Evolutionary conservation across 2,329 filamentous ascomycete genomes (phyloP), one percentile per base, ranked within the genome.

Genomic region (Scytalidium lignicola): DNA sequence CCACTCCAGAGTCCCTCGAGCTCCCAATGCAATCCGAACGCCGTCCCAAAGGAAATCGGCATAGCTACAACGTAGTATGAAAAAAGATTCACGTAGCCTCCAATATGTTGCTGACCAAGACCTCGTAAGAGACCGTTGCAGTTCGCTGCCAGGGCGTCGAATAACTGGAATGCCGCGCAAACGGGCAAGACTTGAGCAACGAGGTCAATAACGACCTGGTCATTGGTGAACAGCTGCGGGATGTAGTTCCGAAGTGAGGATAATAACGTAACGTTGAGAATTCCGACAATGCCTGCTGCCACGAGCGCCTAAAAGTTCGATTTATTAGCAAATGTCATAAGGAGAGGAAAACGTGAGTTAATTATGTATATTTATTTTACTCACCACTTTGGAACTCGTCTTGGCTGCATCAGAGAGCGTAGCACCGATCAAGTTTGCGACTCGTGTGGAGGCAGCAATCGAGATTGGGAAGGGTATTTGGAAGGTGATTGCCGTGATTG

Each of bases 391-490:
- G n/a, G 86, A 87, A 1, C 86, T 86, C 2, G 81, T 86, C 63
- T 85, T 89, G 15, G 91, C 91, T 0, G 91, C 87, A 42, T 85
- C 83, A 2, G 88, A 83, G 10, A 96, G 76, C 1, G 85, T 86
- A 0, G 92, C 91, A 8, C 92, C 93, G 53, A 97, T 95, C 28
- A 97, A 72, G 60, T 96, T 97, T 17, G 91, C 92, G 13, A 96
- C 82, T 1, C 92, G 84, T 0, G 92, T 97, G 12, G 86, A 92
- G 0, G 86, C 83, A 2, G 92, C 91, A 50, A 97, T 92, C 26
- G 86, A 88, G 52, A 96, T 80, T 0, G 92, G 88, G 70, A 97
- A 97, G 0, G 92, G 90, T 44, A 97, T 84, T 67, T 96, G 90
- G 72, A 90, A 97, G 0, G 88, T 89, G 20, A 95, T 81, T 9